phyloP scores from a whole-genome alignment of 2,329 filamentous ascomycete genomes.

The Penicillium paneum region DNA sequence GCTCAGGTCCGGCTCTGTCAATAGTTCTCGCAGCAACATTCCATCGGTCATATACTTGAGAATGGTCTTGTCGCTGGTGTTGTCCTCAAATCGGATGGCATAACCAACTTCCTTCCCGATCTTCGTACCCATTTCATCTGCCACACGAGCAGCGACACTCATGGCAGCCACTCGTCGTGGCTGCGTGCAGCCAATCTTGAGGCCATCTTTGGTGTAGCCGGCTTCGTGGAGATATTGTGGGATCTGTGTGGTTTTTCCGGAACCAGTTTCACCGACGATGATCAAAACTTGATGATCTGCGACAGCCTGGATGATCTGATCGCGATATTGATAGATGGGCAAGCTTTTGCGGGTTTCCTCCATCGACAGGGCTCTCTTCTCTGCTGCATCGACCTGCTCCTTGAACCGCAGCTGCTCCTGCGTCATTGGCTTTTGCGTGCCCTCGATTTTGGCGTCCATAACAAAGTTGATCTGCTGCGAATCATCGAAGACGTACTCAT shows the following conservation, averaged over 20 bases:
- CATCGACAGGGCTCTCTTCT: slow-evolving; percentile 82
- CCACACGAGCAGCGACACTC: slow-evolving; percentile 94
- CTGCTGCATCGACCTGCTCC: slow-evolving; percentile 80
- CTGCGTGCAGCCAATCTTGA: slow-evolving; percentile 90
- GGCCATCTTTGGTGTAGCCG: slow-evolving; percentile 77
- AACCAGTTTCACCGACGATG: slow-evolving; percentile 91
- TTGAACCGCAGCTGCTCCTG: slow-evolving; percentile 76
- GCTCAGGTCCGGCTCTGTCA: slow-evolving; percentile 80
- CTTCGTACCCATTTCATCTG: slow-evolving; percentile 87
- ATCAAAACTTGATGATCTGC: slow-evolving; percentile 82
- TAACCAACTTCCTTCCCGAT: slow-evolving; percentile 92
- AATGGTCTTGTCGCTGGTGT: slow-evolving; percentile 83
- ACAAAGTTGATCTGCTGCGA: slow-evolving; percentile 83
- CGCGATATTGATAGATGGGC: slow-evolving; percentile 83
- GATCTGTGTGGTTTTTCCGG: slow-evolving; percentile 92
- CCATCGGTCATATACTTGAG: slow-evolving; percentile 98
- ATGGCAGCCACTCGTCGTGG: slow-evolving; percentile 94
- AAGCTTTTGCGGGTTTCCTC: slow-evolving; percentile 87
- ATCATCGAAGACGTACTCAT: slow-evolving; percentile 91
- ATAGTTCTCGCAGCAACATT: slow-evolving; percentile 84
- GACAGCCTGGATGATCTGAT: slow-evolving; percentile 83
- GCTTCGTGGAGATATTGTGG: slow-evolving; percentile 92
- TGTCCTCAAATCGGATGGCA: slow-evolving; percentile 90
- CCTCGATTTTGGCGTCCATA: slow-evolving; percentile 68
- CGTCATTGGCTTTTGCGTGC: slow-evolving; percentile 67